Evolutionary conservation across 768 basidiomycete genomes (phyloP).

Genomic region (Mycena pura): DNA sequence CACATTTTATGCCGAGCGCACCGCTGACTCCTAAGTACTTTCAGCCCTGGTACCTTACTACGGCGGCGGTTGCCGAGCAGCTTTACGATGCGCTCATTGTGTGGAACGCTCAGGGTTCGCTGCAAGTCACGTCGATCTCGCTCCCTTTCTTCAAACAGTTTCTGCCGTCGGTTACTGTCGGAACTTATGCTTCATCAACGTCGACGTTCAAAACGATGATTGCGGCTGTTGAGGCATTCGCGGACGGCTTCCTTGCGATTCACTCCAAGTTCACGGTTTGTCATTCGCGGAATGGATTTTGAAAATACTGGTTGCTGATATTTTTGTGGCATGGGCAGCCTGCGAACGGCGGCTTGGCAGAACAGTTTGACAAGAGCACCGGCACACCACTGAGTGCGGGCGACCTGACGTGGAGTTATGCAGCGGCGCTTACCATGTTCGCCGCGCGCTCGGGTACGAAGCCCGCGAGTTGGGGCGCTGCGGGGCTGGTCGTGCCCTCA

Average conservation of each 20-base stretch:
- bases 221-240: conserved; percentile 57
- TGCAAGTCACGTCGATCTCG: conserved; percentile 65
- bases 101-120: conserved; percentile 58
- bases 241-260: conserved; percentile 68
- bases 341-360: conserved; percentile 60
- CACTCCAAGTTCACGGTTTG: conserved; percentile 60
- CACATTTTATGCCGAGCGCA: not conserved
- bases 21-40: not conserved
- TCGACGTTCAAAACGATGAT: conserved; percentile 57
- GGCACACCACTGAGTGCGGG: conserved; percentile 64
- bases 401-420: conserved; percentile 82
- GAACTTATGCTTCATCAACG: conserved; percentile 57
- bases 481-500: conserved; percentile 54
- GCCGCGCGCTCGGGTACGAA: conserved; percentile 55
- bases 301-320: not conserved
- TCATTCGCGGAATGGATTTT: not conserved
- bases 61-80: conserved; percentile 75
- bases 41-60: conserved; percentile 80
- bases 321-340: conserved; percentile 44
- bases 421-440: conserved; percentile 65
- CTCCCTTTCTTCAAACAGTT: conserved; percentile 76
- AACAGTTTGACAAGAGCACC: conserved; percentile 60
- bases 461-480: conserved; percentile 70
- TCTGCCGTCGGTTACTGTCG: conserved; percentile 51
- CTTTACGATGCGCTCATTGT: conserved; percentile 74